phyloP scores from a whole-genome alignment of 225 moss, liverwort and hornwort genomes.

The Rhytidiadelphus loreus region DNA sequence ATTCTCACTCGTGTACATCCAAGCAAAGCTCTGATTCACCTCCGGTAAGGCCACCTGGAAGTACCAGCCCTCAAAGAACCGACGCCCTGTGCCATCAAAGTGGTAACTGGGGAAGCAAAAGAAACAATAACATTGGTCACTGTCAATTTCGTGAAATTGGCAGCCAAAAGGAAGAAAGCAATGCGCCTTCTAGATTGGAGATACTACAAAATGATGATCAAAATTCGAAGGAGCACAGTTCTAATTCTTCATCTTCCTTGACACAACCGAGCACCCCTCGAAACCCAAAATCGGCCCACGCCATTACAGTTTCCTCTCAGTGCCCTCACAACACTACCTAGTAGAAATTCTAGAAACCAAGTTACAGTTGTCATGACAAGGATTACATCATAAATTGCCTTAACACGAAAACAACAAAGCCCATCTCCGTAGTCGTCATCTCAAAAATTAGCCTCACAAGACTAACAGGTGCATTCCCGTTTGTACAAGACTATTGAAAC shows the following conservation, averaged over 20 bases:
- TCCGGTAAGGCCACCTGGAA: conserved; percentile 85
- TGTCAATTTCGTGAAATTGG: neutral
- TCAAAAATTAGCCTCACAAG: neutral
- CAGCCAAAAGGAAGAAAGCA: neutral
- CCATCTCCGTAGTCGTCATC: neutral
- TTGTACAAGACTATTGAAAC: neutral
- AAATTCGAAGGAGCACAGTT: neutral
- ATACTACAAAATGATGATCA: neutral
- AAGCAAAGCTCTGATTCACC: conserved; percentile 75
- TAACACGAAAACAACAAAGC: neutral
- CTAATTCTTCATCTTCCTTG: neutral
- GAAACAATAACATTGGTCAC: neutral
- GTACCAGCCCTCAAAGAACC: conserved; percentile 96
- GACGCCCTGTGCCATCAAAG: conserved; percentile 76
- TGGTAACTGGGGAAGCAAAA: conserved; percentile 42
- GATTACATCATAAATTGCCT: neutral
- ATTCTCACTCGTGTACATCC: conserved; percentile 91
- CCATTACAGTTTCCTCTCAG: neutral
- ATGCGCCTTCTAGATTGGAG: neutral
- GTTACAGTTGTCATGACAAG: neutral
- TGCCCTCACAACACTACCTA: neutral
- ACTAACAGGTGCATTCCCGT: neutral
- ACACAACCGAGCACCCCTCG: neutral
- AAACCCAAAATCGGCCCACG: neutral
- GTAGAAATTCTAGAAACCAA: neutral